Evolutionary conservation across 139 green algal species (phyloP).

Genomic region (Chlamydomonas schloesseri): DNA sequence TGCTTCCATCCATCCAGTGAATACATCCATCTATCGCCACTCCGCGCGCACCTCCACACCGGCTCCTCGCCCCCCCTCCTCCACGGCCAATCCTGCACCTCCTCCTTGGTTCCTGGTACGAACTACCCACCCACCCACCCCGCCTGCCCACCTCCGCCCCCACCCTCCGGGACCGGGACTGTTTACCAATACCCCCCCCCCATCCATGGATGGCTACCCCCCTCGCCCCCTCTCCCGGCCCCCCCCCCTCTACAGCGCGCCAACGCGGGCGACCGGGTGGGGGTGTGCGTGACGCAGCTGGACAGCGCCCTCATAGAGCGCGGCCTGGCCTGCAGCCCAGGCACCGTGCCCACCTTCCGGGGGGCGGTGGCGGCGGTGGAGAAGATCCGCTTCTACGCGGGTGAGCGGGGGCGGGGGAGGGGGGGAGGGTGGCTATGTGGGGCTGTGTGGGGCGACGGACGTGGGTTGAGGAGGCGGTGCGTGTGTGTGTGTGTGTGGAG

Average conservation of each 20-base stretch:
- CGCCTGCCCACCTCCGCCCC: not conserved
- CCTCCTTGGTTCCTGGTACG: too few relatives aligned
- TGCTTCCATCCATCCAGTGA: too few relatives aligned
- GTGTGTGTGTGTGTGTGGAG: not conserved
- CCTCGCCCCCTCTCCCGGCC: too few relatives aligned
- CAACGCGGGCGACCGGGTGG: slow-evolving; percentile 81
- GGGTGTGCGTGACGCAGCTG: slow-evolving; percentile 92
- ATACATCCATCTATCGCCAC: too few relatives aligned
- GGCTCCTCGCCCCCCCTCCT: too few relatives aligned
- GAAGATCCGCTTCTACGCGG: slow-evolving; percentile 81
- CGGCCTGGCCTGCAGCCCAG: slow-evolving; percentile 79
- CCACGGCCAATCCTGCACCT: too few relatives aligned
- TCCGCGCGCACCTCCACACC: too few relatives aligned
- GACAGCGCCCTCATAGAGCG: slow-evolving; percentile 87
- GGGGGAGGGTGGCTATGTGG: not conserved
- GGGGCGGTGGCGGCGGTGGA: slow-evolving; percentile 83
- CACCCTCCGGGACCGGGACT: too few relatives aligned
- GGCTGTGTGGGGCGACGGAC: not conserved
- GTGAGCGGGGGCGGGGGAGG: slow-evolving; percentile 4
- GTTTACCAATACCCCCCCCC: too few relatives aligned
- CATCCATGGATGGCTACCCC: too few relatives aligned
- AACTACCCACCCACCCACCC: not conserved
- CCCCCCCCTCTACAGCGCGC: too few relatives aligned
- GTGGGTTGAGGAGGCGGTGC: not conserved
- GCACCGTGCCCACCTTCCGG: slow-evolving; percentile 80